Base-by-base conservation (phyloP, 305 asterid genomes). In the Andrographis paniculata region DNA sequence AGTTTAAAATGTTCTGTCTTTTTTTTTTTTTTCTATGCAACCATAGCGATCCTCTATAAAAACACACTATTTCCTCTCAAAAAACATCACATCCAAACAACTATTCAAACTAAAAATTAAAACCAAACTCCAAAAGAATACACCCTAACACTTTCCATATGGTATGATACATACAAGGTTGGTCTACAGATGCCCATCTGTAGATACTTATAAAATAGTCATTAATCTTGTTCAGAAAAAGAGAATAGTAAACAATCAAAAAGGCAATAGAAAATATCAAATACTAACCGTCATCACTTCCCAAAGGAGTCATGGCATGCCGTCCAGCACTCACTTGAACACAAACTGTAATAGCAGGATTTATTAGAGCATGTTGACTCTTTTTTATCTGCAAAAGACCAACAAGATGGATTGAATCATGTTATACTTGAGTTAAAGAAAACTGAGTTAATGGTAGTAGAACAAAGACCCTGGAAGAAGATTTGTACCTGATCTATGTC, bases 401-500 rank as follows among this genome's bases (percentile, higher is more conserved):
- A 50, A 28, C 52, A 53, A 46, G 33, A 36, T 36, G 23, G 42
- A 58, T 53, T 62, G 41, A 57, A 20, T 52, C 62, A 40, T 55
- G 49, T 46, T 45, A 67, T 21, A 47, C 44, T 42, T 59, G 50
- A 47, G 24, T 59, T 57, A 22, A 52, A 45, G 61, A 53, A 22
- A 47, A 36, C 27, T 50, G 46, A 18, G 37, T 22, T 27, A 46
- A 20, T 15, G 27, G 37, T 20, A 49, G 61, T 38, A 56, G 22
- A 19, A 24, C 37, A 42, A 66, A n/a, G 59, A 54, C 52, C 44
- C 30, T 14, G 47, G 56, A 60, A 71, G 59, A 45, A 53, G 55
- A 28, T 30, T 6, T 12, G 48, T 76, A 87, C 99, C 95, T 91
- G 96, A 63, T 81, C 95, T 50, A 91, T 72, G 75, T 91, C 96